Percentiles rank a stretch among this genome's conserved stretches.
Evolutionary conservation across 176 grass and related monocot species (phyloP).

Genomic region (Aegilops longissima): DNA sequence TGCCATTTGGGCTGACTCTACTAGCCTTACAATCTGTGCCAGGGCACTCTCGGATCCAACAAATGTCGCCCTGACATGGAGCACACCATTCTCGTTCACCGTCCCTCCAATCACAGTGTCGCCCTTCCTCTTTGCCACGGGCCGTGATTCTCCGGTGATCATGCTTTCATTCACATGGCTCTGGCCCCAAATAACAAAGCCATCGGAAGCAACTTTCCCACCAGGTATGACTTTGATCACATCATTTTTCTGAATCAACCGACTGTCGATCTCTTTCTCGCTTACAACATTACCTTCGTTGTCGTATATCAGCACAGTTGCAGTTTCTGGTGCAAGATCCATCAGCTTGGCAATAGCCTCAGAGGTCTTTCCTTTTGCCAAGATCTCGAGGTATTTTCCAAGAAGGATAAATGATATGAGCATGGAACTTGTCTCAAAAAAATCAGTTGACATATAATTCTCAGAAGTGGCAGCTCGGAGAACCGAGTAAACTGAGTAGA

Average conservation of each 20-base stretch:
- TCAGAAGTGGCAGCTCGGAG: slow-evolving; percentile 72
- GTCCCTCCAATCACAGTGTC: slow-evolving; percentile 88
- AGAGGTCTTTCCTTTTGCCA: slow-evolving; percentile 96
- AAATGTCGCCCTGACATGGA: slow-evolving; percentile 84
- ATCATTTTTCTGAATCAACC: slow-evolving; percentile 97
- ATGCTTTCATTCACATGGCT: slow-evolving; percentile 99
- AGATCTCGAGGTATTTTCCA: slow-evolving; percentile 95
- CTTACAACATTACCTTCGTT: slow-evolving; percentile 54
- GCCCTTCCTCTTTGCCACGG: slow-evolving; percentile 88
- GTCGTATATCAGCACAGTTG: slow-evolving; percentile 62
- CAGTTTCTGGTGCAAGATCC: slow-evolving; percentile 86
- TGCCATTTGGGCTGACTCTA: slow-evolving; percentile 94
- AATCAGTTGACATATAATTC: slow-evolving; percentile 74
- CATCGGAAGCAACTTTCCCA: slow-evolving; percentile 90
- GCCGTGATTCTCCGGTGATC: slow-evolving; percentile 86
- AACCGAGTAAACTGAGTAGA: slow-evolving; percentile 87
- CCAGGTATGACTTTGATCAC: slow-evolving; percentile 89
- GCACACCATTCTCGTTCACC: slow-evolving; percentile 92
- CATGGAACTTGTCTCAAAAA: slow-evolving; percentile 99
- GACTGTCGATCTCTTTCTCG: slow-evolving; percentile 85
- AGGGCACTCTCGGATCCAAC: slow-evolving; percentile 90
- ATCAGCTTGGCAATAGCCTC: slow-evolving; percentile 95
- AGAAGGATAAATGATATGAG: slow-evolving; percentile 96
- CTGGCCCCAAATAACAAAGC: slow-evolving; percentile 91
- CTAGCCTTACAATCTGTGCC: slow-evolving; percentile 84